phyloP scores from a whole-genome alignment of 768 basidiomycete species.

The Amylocystis lapponica region DNA sequence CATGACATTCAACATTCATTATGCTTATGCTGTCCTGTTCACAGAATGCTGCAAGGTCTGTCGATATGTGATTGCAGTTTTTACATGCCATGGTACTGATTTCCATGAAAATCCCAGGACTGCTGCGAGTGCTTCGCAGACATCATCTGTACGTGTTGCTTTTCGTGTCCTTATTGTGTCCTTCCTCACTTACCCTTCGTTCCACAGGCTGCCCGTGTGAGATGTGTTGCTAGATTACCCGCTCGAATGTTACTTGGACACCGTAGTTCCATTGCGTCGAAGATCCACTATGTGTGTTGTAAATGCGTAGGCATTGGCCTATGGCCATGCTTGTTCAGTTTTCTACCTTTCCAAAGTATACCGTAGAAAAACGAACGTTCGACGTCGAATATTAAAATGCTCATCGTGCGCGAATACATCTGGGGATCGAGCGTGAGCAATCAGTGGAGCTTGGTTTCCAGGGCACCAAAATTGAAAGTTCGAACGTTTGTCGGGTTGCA shows the following conservation, averaged over 20 bases:
- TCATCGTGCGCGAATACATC: too few species aligned
- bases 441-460: too few species aligned
- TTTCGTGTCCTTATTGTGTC: neutral
- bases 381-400: too few species aligned
- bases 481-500: too few species aligned
- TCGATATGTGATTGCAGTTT: neutral
- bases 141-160: slow-evolving; percentile 54
- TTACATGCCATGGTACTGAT: neutral
- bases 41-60: slow-evolving; percentile 69
- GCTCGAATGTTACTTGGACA: neutral
- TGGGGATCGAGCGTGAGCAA: too few species aligned
- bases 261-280: neutral
- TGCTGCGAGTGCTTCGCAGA: slow-evolving; percentile 69
- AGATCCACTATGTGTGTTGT: neutral
- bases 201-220: slow-evolving; percentile 71
- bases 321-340: too few species aligned
- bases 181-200: slow-evolving; percentile 3
- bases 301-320: too few species aligned
- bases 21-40: neutral
- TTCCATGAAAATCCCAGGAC: slow-evolving; percentile 34
- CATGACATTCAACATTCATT: neutral
- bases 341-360: too few species aligned
- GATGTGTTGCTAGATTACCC: slow-evolving; percentile 54
- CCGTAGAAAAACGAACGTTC: too few species aligned
- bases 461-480: too few species aligned